Base-by-base conservation (phyloP, 2,329 filamentous ascomycete species). In the Neonectria hederae region DNA sequence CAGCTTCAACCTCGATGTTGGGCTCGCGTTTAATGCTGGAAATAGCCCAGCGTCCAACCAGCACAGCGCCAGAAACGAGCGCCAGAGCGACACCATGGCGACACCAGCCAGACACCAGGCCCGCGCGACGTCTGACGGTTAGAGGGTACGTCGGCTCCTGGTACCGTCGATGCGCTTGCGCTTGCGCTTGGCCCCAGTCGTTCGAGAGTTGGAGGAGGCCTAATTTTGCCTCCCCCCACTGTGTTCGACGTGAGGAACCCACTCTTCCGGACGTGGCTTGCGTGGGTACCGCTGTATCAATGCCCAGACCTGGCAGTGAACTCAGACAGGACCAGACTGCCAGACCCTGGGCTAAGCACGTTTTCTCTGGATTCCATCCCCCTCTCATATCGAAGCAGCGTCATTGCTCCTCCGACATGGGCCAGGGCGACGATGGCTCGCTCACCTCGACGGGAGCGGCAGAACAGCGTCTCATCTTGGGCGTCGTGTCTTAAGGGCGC, bases 71-170 rank as follows among this genome's bases (percentile, higher is more conserved):
- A 59, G 48, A 59, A 51, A 30, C 40, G 8, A 38, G 40, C 35
- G 26, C 56, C 26, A 22, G 6, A 52, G 40, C 42, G 51, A 49
- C 43, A 54, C 54, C 57, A 62, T 21, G 42, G 28, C 22, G 45
- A 43, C 49, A 30, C 35, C 51, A 42, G 40, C 59, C 51, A 60
- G 51, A 56, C 32, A 35, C 38, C 54, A 55, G 46, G 60, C 57
- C 30, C 64, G 57, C 54, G 35, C 59, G 32, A 42, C 17, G 38
- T 42, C 10, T 48, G 46, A 56, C 58, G 53, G 53, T 62, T 58
- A 49, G 57, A 65, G 62, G 63, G 63, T 71, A 71, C 59, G 63
- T 65, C 71, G 71, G 71, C 66, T 73, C 68, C 68, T 57, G 59
- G 71, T 73, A 73, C 66, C 66, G 42, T 56, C 43, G 55, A 40